Evolutionary conservation across 2,329 filamentous ascomycete genomes (phyloP).

Genomic region (Pochonia chlamydosporia): DNA sequence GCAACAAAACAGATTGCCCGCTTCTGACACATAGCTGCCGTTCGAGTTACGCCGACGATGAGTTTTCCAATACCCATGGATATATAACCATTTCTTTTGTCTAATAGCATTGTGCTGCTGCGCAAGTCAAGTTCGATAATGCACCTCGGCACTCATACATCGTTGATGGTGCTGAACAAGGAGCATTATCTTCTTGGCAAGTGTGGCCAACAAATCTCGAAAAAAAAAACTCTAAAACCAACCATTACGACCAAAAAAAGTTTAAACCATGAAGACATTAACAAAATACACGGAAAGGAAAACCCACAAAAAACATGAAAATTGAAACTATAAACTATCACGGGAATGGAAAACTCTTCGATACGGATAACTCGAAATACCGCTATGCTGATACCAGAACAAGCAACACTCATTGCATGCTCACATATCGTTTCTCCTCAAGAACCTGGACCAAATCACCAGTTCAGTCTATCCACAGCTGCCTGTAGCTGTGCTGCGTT

Average conservation of each 20-base stretch:
- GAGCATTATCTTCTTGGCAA: not conserved
- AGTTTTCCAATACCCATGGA: not conserved
- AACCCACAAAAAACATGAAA: not conserved
- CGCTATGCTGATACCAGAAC: conserved; percentile 3
- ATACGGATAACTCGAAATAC: not conserved
- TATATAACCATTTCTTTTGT: not conserved
- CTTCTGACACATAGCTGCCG: not conserved
- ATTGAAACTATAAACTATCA: not conserved
- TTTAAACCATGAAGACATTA: not conserved
- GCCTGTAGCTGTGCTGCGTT: not conserved
- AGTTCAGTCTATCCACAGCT: not conserved
- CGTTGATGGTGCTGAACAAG: not conserved
- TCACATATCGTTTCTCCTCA: not conserved
- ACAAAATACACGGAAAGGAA: not conserved
- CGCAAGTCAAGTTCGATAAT: too few relatives aligned
- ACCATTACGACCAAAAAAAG: not conserved
- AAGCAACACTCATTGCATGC: not conserved
- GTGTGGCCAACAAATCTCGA: not conserved
- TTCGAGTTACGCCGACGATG: not conserved
- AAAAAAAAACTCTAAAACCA: not conserved
- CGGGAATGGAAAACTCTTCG: conserved; percentile 12
- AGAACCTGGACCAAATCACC: not conserved
- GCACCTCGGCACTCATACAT: not conserved
- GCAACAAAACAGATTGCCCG: not conserved
- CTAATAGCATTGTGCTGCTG: not conserved